Evolutionary conservation across 2,329 filamentous ascomycete species (phyloP), one percentile per base, ranked within the genome.

Genomic region (Fusarium domesticum): DNA sequence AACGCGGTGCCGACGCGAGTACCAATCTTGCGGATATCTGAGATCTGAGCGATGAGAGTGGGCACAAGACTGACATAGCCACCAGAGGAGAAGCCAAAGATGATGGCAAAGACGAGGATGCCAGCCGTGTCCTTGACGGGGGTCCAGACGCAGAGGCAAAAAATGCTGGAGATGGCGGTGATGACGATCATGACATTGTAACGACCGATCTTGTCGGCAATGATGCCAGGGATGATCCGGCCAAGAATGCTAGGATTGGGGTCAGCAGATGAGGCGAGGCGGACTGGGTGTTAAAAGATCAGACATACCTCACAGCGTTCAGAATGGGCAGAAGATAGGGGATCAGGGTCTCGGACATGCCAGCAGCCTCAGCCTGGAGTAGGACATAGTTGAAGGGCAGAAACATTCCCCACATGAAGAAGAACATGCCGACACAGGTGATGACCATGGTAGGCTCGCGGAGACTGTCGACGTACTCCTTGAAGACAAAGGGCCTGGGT

Each of bases 11-110:
- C 87, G 2, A 76, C 81, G 6, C 86, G 73, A 2, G 83, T 76
- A 12, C 87, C 87, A 25, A 90, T 83, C 61, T 87, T 75, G 16
- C 78, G 72, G 30, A 88, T 76, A 35, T 87, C 83, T 2, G 79
- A 83, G 49, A 89, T 85, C 57, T 89, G 84, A 2, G 83, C 84
- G 17, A 90, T 70, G 12, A 86, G 69, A 0, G 83, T 76, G 0
- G 85, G 82, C 0, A 72, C 71, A 15, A 89, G 68, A 0, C 78
- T 78, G 28, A 86, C 77, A 55, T 83, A 85, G 3, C 79, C 78
- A 11, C 85, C 86, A 0, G 80, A 83, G 12, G 75, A 75, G 61
- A 89, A 87, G 15, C 85, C 86, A 53, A 85, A 89, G 6, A 87
- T 64, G n/a, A 76, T 71, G 11, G 77, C 74, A 62, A 87, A 89